Conservation (phyloP, 1,284 basidiomycete genomes). For the Pseudozyma flocculosa region DNA sequence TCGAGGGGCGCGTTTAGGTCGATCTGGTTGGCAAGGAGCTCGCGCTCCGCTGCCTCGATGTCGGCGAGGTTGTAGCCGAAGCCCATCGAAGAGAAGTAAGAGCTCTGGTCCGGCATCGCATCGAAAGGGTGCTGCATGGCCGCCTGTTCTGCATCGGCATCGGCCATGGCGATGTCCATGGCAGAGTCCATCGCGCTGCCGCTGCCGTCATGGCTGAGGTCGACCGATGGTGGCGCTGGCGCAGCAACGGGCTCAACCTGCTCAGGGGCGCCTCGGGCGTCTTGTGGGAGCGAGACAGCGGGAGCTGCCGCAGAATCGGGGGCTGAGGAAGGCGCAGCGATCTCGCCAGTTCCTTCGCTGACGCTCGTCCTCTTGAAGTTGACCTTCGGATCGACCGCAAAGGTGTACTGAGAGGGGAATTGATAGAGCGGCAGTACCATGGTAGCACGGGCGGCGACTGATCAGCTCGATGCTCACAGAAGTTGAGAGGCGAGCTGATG, state of each 20-base stretch:
- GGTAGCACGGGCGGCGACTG: background rate
- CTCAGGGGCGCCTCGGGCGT: too few species aligned
- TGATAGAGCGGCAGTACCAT: background rate
- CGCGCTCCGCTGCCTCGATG: slow-evolving; percentile 38
- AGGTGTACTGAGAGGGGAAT: slow-evolving; percentile 1
- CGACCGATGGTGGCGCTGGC: too few species aligned
- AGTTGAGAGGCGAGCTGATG: too few species aligned
- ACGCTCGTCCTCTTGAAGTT: slow-evolving; percentile 35
- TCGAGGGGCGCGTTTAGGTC: slow-evolving; percentile 41
- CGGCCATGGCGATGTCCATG: slow-evolving; percentile 6
- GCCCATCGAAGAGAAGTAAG: background rate
- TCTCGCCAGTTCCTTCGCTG: slow-evolving; percentile 21
- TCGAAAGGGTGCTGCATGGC: background rate
- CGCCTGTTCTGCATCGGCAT: slow-evolving; percentile 3
- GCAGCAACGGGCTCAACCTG: too few species aligned
- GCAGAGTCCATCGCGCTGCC: slow-evolving; percentile 1
- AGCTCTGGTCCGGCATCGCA: background rate
- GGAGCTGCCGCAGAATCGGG: too few species aligned
- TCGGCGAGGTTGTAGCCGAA: slow-evolving; percentile 30
- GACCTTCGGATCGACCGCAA: slow-evolving; percentile 26
- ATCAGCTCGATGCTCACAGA: too few species aligned
- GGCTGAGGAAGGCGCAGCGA: too few species aligned
- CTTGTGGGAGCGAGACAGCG: too few species aligned
- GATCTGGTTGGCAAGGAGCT: slow-evolving; percentile 33
- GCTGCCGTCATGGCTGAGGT: background rate